These are phyloP conservation scores for Corymbia maculata DNA, from an alignment of 345 rosid species.

Conservation along the genomic window DNA sequence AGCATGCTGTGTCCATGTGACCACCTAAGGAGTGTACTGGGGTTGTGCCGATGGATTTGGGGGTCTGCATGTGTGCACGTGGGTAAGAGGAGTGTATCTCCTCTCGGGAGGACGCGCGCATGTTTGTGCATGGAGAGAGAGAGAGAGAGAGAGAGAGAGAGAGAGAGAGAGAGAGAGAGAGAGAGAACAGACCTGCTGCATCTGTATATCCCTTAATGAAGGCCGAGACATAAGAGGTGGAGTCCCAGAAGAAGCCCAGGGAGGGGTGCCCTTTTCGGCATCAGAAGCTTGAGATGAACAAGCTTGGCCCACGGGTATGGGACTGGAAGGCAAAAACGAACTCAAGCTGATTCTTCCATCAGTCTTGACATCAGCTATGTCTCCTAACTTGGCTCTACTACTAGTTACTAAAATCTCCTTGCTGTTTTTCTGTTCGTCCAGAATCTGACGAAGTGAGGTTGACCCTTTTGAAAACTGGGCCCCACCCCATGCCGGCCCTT, in stretches of 20 bases:
- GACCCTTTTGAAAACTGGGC: constrained; percentile 67
- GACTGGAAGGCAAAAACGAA: constrained; percentile 66
- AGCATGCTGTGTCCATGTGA: neutral
- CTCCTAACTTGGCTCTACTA: constrained; percentile 33
- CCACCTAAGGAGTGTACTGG: neutral
- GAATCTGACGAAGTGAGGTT: constrained; percentile 80
- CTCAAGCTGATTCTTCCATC: constrained; percentile 63
- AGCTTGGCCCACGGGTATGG: constrained; percentile 51
- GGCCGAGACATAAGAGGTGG: constrained; percentile 65
- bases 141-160: neutral
- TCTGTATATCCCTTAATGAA: constrained; percentile 89
- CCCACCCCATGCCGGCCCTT: constrained; percentile 98
- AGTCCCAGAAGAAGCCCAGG: constrained; percentile 80
- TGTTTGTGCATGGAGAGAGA: neutral
- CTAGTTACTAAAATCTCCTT: constrained; percentile 19
- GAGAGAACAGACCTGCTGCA: constrained; percentile 56
- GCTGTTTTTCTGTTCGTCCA: constrained; percentile 73
- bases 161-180: neutral
- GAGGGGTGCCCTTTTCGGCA: constrained; percentile 67
- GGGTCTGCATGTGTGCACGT: neutral
- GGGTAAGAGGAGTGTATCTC: neutral
- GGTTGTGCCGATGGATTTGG: neutral
- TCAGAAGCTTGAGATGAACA: constrained; percentile 37
- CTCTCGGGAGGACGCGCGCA: neutral
- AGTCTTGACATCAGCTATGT: constrained; percentile 4